Conservation (phyloP, 352 stramenopile genomes). For the Lagenidium sp. region DNA sequence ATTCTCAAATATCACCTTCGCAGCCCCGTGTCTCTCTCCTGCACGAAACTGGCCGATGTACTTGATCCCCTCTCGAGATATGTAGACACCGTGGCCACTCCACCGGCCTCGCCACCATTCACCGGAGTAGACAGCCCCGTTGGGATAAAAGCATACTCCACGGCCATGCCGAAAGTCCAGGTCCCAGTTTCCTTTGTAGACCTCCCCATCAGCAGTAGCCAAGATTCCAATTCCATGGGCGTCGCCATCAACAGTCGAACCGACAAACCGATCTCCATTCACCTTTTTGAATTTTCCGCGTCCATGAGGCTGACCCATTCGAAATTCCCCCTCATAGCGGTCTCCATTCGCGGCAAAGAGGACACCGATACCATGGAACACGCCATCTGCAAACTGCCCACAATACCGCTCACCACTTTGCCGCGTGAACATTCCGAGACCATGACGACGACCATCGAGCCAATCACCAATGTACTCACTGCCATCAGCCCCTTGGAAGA, state of each 20-base stretch:
- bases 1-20: slow-evolving; percentile 66
- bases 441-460: slow-evolving; percentile 66
- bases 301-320: slow-evolving; percentile 28
- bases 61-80: slow-evolving; percentile 56
- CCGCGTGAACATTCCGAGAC: slow-evolving; percentile 66
- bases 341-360: slow-evolving; percentile 68
- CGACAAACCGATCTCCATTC: slow-evolving; percentile 60
- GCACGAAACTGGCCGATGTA: slow-evolving; percentile 58
- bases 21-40: slow-evolving; percentile 49
- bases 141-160: slow-evolving; percentile 69
- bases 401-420: slow-evolving; percentile 79
- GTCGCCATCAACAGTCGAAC: slow-evolving; percentile 44
- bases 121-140: slow-evolving; percentile 66
- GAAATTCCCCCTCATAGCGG: slow-evolving; percentile 71
- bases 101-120: slow-evolving; percentile 55
- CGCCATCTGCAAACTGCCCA: slow-evolving; percentile 73
- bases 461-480: slow-evolving; percentile 71
- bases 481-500: slow-evolving; percentile 46
- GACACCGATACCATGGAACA: slow-evolving; percentile 64
- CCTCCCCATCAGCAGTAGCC: slow-evolving; percentile 69
- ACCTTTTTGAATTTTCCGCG: slow-evolving; percentile 60
- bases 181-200: slow-evolving; percentile 84
- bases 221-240: slow-evolving; percentile 76
- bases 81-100: slow-evolving; percentile 46
- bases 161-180: slow-evolving; percentile 47